A percentile compares a stretch with the other conserved stretches of the same genome.
Evolutionary conservation across 345 rosid species (phyloP).

Genomic region (Gossypium sturtianum): DNA sequence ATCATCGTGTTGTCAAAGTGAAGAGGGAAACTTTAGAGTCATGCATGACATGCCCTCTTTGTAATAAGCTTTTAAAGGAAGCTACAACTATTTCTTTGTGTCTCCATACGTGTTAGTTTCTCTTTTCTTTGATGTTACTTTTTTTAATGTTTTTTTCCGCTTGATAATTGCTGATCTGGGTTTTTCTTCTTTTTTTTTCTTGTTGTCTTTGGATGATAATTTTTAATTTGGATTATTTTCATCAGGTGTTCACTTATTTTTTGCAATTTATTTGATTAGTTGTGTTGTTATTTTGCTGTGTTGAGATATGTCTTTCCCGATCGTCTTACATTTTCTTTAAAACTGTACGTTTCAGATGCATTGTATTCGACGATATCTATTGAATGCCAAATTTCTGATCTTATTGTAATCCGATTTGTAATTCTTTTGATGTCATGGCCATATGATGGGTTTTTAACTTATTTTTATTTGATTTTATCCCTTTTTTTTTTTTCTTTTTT

Average conservation of each 20-base stretch:
- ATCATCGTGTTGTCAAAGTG: slow-evolving; percentile 37
- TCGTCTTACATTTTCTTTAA: neutral
- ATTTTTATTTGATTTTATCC: neutral
- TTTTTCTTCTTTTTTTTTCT: neutral
- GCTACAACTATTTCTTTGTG: slow-evolving; percentile 74
- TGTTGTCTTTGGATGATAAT: slow-evolving; percentile 1
- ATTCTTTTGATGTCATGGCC: neutral
- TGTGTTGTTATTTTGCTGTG: neutral
- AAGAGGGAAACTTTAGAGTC: slow-evolving; percentile 44
- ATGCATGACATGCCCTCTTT: slow-evolving; percentile 82
- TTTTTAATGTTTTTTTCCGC: neutral
- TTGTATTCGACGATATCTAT: neutral
- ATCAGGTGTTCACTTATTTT: slow-evolving; percentile 14
- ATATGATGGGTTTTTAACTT: neutral
- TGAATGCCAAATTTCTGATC: neutral
- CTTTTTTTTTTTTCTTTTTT: neutral
- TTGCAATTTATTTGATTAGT: neutral
- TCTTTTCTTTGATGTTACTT: neutral
- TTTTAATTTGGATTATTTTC: slow-evolving; percentile 13
- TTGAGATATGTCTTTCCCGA: neutral
- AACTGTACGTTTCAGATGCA: neutral
- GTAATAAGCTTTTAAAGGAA: slow-evolving; percentile 51
- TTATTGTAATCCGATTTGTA: neutral
- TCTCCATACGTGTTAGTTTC: slow-evolving; percentile 69
- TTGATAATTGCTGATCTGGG: slow-evolving; percentile 10